Conservation (phyloP, 108 stramenopile species). For the Craspedostauros australis region DNA sequence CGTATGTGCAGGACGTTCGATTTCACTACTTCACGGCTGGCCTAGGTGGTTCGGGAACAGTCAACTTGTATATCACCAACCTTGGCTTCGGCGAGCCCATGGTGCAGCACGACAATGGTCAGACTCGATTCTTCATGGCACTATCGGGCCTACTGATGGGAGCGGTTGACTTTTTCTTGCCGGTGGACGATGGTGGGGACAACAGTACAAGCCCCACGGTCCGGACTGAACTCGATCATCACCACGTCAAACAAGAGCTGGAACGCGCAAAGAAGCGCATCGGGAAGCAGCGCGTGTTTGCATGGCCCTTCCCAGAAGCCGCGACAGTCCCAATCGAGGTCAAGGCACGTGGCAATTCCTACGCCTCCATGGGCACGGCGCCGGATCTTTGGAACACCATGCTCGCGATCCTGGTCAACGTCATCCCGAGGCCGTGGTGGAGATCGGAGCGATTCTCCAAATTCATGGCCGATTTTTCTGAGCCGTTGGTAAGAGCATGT, state of each 20-base stretch:
- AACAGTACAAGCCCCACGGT: neutral
- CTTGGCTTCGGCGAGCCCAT: slow-evolving; percentile 58
- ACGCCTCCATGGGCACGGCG: slow-evolving; percentile 59
- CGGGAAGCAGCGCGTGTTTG: slow-evolving; percentile 44
- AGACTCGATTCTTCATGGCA: slow-evolving; percentile 17
- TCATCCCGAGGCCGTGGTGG: slow-evolving; percentile 53
- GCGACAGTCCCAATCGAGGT: slow-evolving; percentile 46
- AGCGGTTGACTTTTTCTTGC: slow-evolving; percentile 39
- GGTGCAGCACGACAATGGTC: slow-evolving; percentile 34
- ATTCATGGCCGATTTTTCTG: slow-evolving; percentile 55
- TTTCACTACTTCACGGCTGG: slow-evolving; percentile 66
- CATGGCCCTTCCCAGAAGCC: slow-evolving; percentile 71
- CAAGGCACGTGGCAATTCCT: slow-evolving; percentile 25
- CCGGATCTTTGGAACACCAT: slow-evolving; percentile 59
- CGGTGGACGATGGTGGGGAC: neutral
- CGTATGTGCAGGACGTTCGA: slow-evolving; percentile 40
- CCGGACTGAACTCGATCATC: neutral
- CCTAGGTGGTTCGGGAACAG: slow-evolving; percentile 43
- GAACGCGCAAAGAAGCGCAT: slow-evolving; percentile 25
- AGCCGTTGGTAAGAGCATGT: slow-evolving; percentile 37
- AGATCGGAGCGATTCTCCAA: slow-evolving; percentile 32
- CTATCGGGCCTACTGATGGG: slow-evolving; percentile 46
- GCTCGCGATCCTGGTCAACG: slow-evolving; percentile 39
- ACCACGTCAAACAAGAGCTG: slow-evolving; percentile 1
- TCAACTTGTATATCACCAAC: slow-evolving; percentile 65